A percentile compares a stretch with the other conserved stretches of the same genome.
phyloP scores from a whole-genome alignment of 2,329 filamentous ascomycete genomes.

The Trichophyton mentagrophytes region DNA sequence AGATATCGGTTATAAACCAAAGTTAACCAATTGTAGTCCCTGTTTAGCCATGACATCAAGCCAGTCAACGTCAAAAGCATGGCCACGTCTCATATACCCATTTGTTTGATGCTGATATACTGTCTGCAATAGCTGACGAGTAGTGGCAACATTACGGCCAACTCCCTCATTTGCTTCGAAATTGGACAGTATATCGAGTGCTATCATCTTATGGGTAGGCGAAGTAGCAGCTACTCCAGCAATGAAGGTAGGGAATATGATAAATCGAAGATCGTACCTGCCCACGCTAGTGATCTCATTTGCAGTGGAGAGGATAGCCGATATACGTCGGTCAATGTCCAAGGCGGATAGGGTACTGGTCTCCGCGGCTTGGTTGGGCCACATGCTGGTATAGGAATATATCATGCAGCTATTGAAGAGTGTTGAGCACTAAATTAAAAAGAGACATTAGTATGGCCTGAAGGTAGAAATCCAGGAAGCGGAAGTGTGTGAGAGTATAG shows the following conservation, averaged over 20 bases:
- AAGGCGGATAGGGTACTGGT: slow-evolving; percentile 25
- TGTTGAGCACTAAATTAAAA: slow-evolving; percentile 24
- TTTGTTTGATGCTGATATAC: slow-evolving; percentile 39
- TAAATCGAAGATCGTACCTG: slow-evolving; percentile 33
- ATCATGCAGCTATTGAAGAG: slow-evolving; percentile 40
- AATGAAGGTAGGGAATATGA: slow-evolving; percentile 44
- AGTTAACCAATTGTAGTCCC: slow-evolving; percentile 39
- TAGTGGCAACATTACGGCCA: slow-evolving; percentile 36
- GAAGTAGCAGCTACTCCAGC: slow-evolving; percentile 36
- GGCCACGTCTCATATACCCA: slow-evolving; percentile 27
- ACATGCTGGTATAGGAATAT: slow-evolving; percentile 44
- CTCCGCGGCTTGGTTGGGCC: slow-evolving; percentile 35
- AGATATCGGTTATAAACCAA: slow-evolving; percentile 29
- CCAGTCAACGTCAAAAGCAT: slow-evolving; percentile 40
- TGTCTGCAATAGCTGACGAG: slow-evolving; percentile 34
- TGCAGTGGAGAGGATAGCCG: slow-evolving; percentile 35
- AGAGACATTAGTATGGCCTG: slow-evolving; percentile 6
- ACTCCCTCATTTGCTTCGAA: slow-evolving; percentile 36
- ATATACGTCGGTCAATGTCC: slow-evolving; percentile 35
- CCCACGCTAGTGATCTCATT: slow-evolving; percentile 28
- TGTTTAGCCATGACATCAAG: slow-evolving; percentile 34
- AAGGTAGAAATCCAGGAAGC: neutral
- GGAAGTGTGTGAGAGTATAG: neutral
- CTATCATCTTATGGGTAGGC: slow-evolving; percentile 33
- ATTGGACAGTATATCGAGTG: slow-evolving; percentile 37